Percentiles rank a stretch among this genome's conserved stretches.
Conservation (phyloP, 2,329 filamentous ascomycete species). For the Sporothrix humicola region DNA sequence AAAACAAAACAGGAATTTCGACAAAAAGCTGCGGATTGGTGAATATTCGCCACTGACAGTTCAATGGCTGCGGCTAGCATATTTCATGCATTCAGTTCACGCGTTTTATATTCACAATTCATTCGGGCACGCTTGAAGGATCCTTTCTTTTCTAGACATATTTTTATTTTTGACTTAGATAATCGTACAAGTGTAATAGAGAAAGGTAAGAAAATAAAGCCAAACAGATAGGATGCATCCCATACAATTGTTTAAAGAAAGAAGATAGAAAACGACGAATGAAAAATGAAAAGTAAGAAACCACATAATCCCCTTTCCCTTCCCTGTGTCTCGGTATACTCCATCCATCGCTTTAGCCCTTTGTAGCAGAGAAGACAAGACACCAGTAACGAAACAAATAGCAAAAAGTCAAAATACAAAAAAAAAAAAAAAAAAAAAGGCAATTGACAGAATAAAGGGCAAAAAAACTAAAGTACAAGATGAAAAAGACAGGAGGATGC, state of each 20-base stretch:
- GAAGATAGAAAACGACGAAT: neutral
- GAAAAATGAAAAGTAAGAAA: neutral
- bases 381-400: neutral
- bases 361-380: conserved; percentile 2
- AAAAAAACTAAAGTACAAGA: neutral
- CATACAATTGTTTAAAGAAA: neutral
- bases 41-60: neutral
- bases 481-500: neutral
- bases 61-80: neutral
- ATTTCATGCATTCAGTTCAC: too few relatives aligned
- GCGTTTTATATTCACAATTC: neutral
- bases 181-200: conserved; percentile 24
- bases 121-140: neutral
- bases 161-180: conserved; percentile 12
- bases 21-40: neutral
- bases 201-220: conserved; percentile 3
- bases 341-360: neutral
- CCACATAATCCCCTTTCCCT: neutral
- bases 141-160: neutral
- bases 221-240: neutral
- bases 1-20: neutral
- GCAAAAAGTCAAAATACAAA: conserved; percentile 16
- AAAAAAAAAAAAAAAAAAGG: conserved; percentile 20
- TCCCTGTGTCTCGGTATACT: conserved; percentile 15
- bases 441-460: neutral